phyloP scores from a whole-genome alignment of 1,284 basidiomycete species.

The Hemileia vastatrix region DNA sequence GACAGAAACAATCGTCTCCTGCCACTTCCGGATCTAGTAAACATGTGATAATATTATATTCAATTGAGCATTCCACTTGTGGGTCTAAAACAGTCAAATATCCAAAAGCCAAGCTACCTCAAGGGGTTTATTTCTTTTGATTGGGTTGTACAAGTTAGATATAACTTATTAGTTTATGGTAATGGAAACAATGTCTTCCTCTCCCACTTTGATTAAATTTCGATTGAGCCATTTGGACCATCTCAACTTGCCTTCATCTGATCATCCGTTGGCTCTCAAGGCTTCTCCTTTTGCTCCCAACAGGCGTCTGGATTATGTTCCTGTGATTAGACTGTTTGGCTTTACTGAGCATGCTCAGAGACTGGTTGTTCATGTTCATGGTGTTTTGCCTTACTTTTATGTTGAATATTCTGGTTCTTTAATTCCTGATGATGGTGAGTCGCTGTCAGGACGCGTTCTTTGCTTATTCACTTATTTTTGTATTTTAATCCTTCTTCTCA shows the following conservation, averaged over 20 bases:
- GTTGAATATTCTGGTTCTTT: slow-evolving; percentile 49
- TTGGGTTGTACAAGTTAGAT: too few species aligned
- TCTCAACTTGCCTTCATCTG: slow-evolving; percentile 4
- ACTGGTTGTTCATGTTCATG: slow-evolving; percentile 79
- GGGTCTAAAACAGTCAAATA: too few species aligned
- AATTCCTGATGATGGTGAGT: slow-evolving; percentile 45
- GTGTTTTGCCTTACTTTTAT: slow-evolving; percentile 53
- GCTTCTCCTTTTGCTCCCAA: slow-evolving; percentile 19
- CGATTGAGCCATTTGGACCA: slow-evolving; percentile 17
- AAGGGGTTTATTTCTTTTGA: too few species aligned
- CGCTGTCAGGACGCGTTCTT: slow-evolving; percentile 28
- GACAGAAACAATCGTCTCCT: too few species aligned
- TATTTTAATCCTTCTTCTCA: slow-evolving; percentile 26
- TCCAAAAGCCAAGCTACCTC: too few species aligned
- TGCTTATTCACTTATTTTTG: not conserved
- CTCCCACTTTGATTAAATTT: slow-evolving; percentile 18
- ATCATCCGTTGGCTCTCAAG: slow-evolving; percentile 1
- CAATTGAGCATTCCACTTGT: too few species aligned
- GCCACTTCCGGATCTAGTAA: too few species aligned
- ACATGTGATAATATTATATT: too few species aligned
- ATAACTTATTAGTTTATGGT: too few species aligned
- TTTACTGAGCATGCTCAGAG: slow-evolving; percentile 65
- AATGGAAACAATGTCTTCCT: too few species aligned
- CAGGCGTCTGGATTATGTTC: slow-evolving; percentile 48
- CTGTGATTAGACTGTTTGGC: slow-evolving; percentile 79